Conservation (phyloP, 495 filamentous ascomycete genomes). For the Barbatosphaeria neglecta region DNA sequence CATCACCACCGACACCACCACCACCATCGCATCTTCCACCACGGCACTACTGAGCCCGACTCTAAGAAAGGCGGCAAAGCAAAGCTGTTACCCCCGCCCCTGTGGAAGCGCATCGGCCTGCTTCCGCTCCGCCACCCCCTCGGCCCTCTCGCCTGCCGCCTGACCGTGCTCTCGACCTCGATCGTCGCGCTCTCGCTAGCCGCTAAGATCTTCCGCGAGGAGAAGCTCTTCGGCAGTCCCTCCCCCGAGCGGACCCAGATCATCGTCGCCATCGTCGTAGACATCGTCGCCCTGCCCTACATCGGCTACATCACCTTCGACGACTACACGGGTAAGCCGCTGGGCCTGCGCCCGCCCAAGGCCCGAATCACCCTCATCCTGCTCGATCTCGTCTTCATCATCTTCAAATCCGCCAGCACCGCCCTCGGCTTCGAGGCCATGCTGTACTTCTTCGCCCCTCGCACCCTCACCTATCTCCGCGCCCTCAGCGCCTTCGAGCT, state of each 20-base stretch:
- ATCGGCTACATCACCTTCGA: constrained; percentile 89
- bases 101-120: constrained; percentile 32
- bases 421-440: constrained; percentile 79
- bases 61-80: constrained; percentile 4
- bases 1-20: no score
- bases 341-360: constrained; percentile 70
- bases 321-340: constrained; percentile 86
- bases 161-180: constrained; percentile 74
- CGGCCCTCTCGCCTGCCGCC: constrained; percentile 71
- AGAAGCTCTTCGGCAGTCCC: constrained; percentile 6
- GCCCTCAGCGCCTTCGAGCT: constrained; percentile 71
- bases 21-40: no score
- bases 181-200: constrained; percentile 72
- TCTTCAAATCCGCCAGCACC: constrained; percentile 87
- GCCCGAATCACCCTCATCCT: constrained; percentile 82
- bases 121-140: constrained; percentile 67
- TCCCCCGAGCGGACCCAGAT: constrained; percentile 58
- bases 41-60: no score
- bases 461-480: background rate
- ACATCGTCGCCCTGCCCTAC: constrained; percentile 80
- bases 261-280: constrained; percentile 82
- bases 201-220: constrained; percentile 49
- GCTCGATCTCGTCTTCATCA: constrained; percentile 88
- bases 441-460: constrained; percentile 43
- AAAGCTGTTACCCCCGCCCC: constrained; percentile 2